These are phyloP conservation scores for Alternaria conjuncta DNA, from an alignment of 2,329 filamentous ascomycete species.

Conservation along the genomic window DNA sequence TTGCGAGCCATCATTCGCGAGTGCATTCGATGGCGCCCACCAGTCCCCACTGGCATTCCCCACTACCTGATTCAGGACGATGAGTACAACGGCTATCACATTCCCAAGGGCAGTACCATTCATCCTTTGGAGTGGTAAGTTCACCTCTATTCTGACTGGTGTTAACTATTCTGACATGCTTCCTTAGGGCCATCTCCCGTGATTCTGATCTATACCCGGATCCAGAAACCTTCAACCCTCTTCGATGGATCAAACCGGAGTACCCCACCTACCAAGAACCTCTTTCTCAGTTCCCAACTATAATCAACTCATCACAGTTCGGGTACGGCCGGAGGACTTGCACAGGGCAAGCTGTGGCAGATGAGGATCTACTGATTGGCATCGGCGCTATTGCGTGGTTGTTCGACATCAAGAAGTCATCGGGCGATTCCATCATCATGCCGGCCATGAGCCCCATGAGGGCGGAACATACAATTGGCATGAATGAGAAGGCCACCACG, in stretches of 20 bases:
- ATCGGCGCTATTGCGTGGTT: conserved; percentile 56
- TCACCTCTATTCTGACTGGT: neutral
- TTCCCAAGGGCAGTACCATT: conserved; percentile 61
- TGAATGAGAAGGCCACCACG: conserved; percentile 45
- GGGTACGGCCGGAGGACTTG: conserved; percentile 61
- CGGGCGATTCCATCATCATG: conserved; percentile 18
- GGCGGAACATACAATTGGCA: conserved; percentile 20
- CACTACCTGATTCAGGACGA: conserved; percentile 63
- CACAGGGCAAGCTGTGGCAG: conserved; percentile 52
- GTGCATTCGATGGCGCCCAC: conserved; percentile 54
- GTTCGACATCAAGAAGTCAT: conserved; percentile 47
- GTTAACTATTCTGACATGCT: conserved; percentile 13
- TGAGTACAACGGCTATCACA: conserved; percentile 62
- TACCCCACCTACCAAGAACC: conserved; percentile 62
- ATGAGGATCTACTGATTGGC: conserved; percentile 51
- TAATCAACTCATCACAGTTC: conserved; percentile 62
- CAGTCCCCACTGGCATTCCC: conserved; percentile 57
- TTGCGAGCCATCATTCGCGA: conserved; percentile 49
- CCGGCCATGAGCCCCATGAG: conserved; percentile 17
- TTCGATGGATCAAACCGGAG: conserved; percentile 65
- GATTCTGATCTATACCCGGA: conserved; percentile 62
- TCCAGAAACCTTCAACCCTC: conserved; percentile 70
- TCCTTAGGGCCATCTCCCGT: conserved; percentile 58
- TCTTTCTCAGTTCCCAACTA: conserved; percentile 58
- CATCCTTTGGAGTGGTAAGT: conserved; percentile 54